phyloP scores from a whole-genome alignment of 345 rosid genomes.

The Eucalyptus coolabah region DNA sequence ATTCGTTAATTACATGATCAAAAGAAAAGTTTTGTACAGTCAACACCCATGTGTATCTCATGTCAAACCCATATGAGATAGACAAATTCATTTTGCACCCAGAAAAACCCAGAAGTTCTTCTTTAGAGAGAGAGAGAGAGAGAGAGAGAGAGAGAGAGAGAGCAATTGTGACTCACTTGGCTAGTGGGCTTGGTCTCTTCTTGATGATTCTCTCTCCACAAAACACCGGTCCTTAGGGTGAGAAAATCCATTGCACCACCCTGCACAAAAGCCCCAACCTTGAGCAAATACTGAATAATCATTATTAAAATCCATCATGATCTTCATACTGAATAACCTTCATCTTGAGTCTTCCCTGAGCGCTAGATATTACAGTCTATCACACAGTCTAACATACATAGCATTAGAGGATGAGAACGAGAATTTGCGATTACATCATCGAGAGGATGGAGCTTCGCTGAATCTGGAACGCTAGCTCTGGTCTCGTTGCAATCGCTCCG shows the following conservation, averaged over 20 bases:
- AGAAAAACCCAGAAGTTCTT: neutral
- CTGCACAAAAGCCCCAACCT: neutral
- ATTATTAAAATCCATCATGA: neutral
- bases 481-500: neutral
- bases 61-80: neutral
- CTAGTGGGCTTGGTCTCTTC: neutral
- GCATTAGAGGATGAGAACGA: neutral
- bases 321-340: neutral
- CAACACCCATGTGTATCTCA: neutral
- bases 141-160: neutral
- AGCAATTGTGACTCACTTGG: neutral
- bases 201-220: neutral
- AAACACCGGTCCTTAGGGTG: neutral
- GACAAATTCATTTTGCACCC: neutral
- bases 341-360: neutral
- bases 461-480: neutral
- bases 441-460: neutral
- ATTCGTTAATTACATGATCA: neutral
- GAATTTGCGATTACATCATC: neutral
- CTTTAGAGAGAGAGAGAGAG: neutral
- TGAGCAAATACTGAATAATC: neutral
- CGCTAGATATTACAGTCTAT: neutral
- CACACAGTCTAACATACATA: neutral
- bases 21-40: neutral
- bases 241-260: neutral